Base-by-base conservation (phyloP, 495 filamentous ascomycete genomes). In the Lasiosphaeriaceae sp. region DNA sequence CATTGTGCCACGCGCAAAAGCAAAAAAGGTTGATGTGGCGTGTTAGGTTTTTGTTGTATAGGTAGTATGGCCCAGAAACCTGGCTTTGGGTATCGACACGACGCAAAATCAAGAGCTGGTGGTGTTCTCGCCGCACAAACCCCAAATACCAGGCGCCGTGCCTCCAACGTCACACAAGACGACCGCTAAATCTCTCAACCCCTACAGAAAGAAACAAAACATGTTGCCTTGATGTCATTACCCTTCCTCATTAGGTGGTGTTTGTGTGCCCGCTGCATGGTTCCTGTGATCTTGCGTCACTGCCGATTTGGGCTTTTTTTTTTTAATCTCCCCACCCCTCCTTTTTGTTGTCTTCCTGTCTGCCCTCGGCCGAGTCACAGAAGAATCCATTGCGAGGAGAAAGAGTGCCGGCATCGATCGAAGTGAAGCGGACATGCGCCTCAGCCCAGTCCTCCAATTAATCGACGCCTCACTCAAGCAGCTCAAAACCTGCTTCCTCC, bases 401-500 rank as follows among this genome's bases (percentile, higher is more conserved):
- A 20, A 48, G 14, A 9, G 14, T 26, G 24, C 46, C 46, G 12
- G 26, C n/a, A 8, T 46, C 26, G 3, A 31, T 31, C 26, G 9
- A 31, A 9, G 26, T 31, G 26, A 31, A 31, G 26, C 4, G 26
- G 9, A 31, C 26, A 31, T 31, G 26, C 26, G 12, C 11, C 46
- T 12, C 21, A 26, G 6, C 17, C 34, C 19, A 43, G 22, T 54
- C 22, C 12, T 29, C 31, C 21, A 21, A n/a, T 21, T 29, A 8
- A 11, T 21, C 39, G 39, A 43, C 39, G 39, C 39, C 39, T 43
- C 39, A 14, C 37, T 57, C 56, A 11, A 79, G 50, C 26, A 71
- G 55, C 41, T 64, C 70, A 56, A 83, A 83, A 2, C 80, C 80
- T 11, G 73, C 71, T 31, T 75, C 66, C 56, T 76, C 71, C 50